Base-by-base conservation (phyloP, 2,329 filamentous ascomycete genomes). In the Ampelomyces quisqualis region DNA sequence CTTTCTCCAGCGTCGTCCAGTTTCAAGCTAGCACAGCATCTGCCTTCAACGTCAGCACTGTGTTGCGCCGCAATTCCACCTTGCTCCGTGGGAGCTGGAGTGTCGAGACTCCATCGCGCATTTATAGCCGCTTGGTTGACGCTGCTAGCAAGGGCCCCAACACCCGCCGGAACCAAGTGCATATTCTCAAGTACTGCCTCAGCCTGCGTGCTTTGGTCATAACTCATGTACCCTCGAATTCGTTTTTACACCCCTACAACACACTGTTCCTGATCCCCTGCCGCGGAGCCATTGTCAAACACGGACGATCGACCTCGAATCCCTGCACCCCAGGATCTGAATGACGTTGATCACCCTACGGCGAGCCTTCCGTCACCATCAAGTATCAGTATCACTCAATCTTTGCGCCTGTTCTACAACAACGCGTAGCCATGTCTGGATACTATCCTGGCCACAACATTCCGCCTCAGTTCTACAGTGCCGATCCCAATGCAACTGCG, bases 301-400 rank as follows among this genome's bases (percentile, higher is more conserved):
- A 50, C 53, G 49, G 58, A 53, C 60, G 62, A 66, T 65, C 64
- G 57, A 53, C 60, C 47, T 51, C 39, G 40, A 48, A 65, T 46
- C 62, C 61, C 60, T 65, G 64, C 54, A 51, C 44, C 46, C 39
- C 55, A 47, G 42, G 43, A 53, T 50, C 53, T 62, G 62, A 52
- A 68, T 68, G 65, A 68, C 64, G 64, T 67, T 66, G 60, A 60
- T 64, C 54, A 51, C 51, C 45, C 47, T 57, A 51, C 53, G 51
- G 49, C 50, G 37, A 47, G 36, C 45, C 49, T 57, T 57, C 47
- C 47, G 47, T 58, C 58, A 54, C 53, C 55, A 56, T 31, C 53
- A 46, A 30, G 43, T 40, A 51, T 45, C 47, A 44, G 45, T 40
- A 34, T 22, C 38, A 24, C 20, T 53, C 32, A 38, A 48, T 48